phyloP scores from a whole-genome alignment of 495 filamentous ascomycete genomes.

The Trichoderma parareesei region DNA sequence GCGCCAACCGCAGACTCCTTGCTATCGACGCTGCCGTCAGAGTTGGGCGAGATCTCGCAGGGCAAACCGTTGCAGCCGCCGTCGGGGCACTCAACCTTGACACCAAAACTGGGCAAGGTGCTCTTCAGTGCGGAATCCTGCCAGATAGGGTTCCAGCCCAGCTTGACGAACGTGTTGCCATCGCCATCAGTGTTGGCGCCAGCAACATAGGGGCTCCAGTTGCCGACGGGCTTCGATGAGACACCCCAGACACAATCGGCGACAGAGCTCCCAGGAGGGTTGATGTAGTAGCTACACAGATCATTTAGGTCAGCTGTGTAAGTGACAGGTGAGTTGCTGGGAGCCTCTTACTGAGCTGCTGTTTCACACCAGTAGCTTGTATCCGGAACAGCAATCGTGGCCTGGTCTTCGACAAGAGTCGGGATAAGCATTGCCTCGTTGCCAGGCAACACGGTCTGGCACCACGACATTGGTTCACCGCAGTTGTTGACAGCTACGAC shows the following conservation, averaged over 20 bases:
- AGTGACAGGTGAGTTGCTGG: slow-evolving; percentile 15
- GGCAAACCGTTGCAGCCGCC: slow-evolving; percentile 64
- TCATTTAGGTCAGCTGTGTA: neutral
- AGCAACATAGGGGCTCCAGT: slow-evolving; percentile 75
- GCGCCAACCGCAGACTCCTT: slow-evolving; percentile 51
- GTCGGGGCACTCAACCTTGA: slow-evolving; percentile 62
- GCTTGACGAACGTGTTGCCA: slow-evolving; percentile 65
- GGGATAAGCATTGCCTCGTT: slow-evolving; percentile 86
- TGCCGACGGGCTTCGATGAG: slow-evolving; percentile 55
- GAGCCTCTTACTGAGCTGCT: slow-evolving; percentile 57
- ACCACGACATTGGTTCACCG: slow-evolving; percentile 57
- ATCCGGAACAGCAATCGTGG: slow-evolving; percentile 63
- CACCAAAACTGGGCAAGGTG: slow-evolving; percentile 55
- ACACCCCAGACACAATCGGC: slow-evolving; percentile 69
- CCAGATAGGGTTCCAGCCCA: slow-evolving; percentile 77
- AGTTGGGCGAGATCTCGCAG: slow-evolving; percentile 63
- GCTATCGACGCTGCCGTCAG: slow-evolving; percentile 48
- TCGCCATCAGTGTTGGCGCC: slow-evolving; percentile 61
- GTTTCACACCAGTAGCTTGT: slow-evolving; percentile 63
- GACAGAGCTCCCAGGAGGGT: slow-evolving; percentile 55
- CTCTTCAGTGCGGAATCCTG: slow-evolving; percentile 48
- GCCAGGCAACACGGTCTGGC: slow-evolving; percentile 78
- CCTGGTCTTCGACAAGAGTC: slow-evolving; percentile 48
- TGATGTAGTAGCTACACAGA: slow-evolving; percentile 61
- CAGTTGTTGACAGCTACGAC: slow-evolving; percentile 58